Evolutionary conservation across 805 yeast species (phyloP), one percentile per base, ranked within the genome.

Genomic region (Grigorovia transvaalensis): DNA sequence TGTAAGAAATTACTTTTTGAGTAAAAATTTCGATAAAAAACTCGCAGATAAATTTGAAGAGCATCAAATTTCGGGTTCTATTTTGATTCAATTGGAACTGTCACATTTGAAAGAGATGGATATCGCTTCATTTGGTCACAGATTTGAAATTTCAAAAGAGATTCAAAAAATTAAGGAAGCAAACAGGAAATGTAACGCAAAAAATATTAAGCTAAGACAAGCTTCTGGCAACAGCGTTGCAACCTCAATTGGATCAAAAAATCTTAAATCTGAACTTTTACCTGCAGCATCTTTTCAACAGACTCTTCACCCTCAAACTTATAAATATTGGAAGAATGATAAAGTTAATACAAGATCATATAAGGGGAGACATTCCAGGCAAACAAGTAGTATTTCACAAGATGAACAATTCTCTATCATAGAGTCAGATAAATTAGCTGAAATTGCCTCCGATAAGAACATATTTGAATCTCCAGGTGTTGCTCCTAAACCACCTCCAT

Each of bases 101-200:
- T 77, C 88, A 1, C 85, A 86, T 62, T 74, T 93, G 62, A 93
- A 91, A 66, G 99, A 93, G 66, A 73, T 93, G 53, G 98, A 89
- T 50, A 93, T 93, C 49, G 75, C 81, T 45, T 86, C 96, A 2
- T 93, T 93, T 71, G 99, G 99, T 27, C 88, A 96, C 0, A 77
- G 99, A 55, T 93, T 89, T 68, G 96, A 89, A 66, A 79, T 93
- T 43, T 82, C 80, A 67, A 89, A 88, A 63, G 95, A 87, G 64
- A 91, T 93, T 60, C 93, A 88, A 64, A 78, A 80, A 42, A 71
- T 86, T 59, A 65, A 65, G 33, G 42, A 44, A 2, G 45, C 49
- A 20, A 18, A 30, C 6, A 48, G 12, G 17, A 23, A 23, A n/a
- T 45, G 23, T 1, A 29, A 9, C n/a, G 9, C 29, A 15, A 33